A percentile compares a stretch with the other conserved stretches of the same genome.
These are phyloP conservation scores for Ustilago nuda DNA, from an alignment of 1,284 basidiomycete genomes.

Conservation along the genomic window DNA sequence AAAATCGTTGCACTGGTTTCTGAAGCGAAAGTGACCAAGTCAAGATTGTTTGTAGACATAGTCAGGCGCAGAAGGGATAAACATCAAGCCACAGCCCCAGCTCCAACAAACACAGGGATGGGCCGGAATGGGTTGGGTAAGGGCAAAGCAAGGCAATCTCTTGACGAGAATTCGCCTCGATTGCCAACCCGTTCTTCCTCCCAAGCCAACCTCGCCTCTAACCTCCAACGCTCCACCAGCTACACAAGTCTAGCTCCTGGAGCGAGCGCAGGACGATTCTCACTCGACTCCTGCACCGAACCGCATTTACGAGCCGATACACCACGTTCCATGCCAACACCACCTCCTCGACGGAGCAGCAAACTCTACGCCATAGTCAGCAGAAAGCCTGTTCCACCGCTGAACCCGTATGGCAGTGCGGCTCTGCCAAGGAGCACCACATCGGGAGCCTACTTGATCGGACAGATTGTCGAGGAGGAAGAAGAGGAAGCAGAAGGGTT, in stretches of 20 bases:
- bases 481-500: constrained; percentile 1
- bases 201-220: neutral
- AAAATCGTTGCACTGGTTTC: neutral
- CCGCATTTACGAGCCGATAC: constrained; percentile 5
- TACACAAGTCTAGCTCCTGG: neutral
- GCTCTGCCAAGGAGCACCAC: neutral
- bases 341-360: constrained; percentile 28
- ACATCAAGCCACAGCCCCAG: constrained; percentile 1
- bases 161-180: neutral
- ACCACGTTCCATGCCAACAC: neutral
- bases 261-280: constrained; percentile 1
- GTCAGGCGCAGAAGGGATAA: constrained; percentile 21
- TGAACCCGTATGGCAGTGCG: neutral
- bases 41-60: constrained; percentile 18
- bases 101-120: neutral
- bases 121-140: neutral
- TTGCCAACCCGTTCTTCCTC: neutral
- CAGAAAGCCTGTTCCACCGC: constrained; percentile 1
- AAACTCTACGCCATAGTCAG: constrained; percentile 18
- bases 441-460: constrained; percentile 5
- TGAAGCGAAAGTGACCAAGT: neutral
- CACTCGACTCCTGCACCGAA: constrained; percentile 9
- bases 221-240: neutral
- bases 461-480: constrained; percentile 25
- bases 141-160: neutral